A percentile compares a stretch with the other conserved stretches of the same genome.
These are phyloP conservation scores for Fagus sylvatica DNA, from an alignment of 306 rosid species.

Conservation along the genomic window DNA sequence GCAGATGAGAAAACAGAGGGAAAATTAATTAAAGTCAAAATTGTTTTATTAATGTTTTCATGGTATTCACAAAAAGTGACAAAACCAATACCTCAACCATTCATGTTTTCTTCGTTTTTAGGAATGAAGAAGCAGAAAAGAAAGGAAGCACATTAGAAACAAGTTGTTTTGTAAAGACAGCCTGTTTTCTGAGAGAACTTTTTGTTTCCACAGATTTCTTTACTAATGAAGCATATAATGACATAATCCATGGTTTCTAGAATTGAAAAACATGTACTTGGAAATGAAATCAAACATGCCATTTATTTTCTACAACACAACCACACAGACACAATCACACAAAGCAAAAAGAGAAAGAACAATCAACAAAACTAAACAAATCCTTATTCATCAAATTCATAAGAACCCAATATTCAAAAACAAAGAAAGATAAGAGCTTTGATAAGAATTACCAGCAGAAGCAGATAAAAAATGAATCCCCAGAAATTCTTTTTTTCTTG, in stretches of 20 bases:
- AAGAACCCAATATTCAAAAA: neutral
- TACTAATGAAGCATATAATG: neutral
- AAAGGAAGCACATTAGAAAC: constrained; percentile 2
- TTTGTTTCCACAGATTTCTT: neutral
- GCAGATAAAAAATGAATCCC: constrained; percentile 48
- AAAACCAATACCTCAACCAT: constrained; percentile 8
- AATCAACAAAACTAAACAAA: neutral
- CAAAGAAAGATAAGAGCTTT: neutral
- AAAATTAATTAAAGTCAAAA: neutral
- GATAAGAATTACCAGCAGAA: constrained; percentile 60
- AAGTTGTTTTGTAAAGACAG: constrained; percentile 1
- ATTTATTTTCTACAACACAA: too few species aligned
- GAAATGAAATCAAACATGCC: neutral
- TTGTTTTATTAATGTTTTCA: neutral
- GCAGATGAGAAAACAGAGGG: neutral
- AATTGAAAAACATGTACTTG: neutral
- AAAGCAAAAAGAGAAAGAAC: neutral
- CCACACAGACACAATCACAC: neutral
- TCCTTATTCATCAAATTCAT: neutral
- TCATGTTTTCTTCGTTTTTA: neutral
- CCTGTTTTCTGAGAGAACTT: constrained; percentile 3
- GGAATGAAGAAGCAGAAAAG: neutral
- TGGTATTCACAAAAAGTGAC: constrained; percentile 19
- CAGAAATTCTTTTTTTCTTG: neutral
- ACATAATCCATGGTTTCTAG: neutral